These are phyloP conservation scores for Calocybe indica DNA, from an alignment of 768 basidiomycete genomes.

Conservation along the genomic window DNA sequence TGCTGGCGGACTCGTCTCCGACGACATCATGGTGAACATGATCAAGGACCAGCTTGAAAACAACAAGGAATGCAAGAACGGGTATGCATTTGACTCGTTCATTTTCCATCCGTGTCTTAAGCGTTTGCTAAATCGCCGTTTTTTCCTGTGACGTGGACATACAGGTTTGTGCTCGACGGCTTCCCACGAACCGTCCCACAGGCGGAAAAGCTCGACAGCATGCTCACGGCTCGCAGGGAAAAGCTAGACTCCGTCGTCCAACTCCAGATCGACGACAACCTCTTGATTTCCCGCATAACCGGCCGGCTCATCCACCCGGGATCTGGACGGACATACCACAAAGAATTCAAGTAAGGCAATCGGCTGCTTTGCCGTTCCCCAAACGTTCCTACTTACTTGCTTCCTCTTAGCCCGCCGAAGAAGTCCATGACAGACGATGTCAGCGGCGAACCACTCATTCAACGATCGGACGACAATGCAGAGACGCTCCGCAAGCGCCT, in stretches of 20 bases:
- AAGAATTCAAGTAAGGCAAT: slow-evolving; percentile 78
- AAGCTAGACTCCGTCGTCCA: slow-evolving; percentile 91
- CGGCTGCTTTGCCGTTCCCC: slow-evolving; percentile 3
- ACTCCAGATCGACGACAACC: slow-evolving; percentile 86
- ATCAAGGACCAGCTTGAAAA: slow-evolving; percentile 93
- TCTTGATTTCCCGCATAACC: slow-evolving; percentile 96
- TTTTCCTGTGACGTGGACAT: slow-evolving; percentile 11
- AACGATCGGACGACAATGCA: slow-evolving; percentile 97
- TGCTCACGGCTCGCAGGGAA: slow-evolving; percentile 80
- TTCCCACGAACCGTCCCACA: slow-evolving; percentile 98
- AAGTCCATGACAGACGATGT: slow-evolving; percentile 91
- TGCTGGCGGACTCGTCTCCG: slow-evolving; percentile 87
- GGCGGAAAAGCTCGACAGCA: slow-evolving; percentile 90
- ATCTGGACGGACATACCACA: slow-evolving; percentile 91
- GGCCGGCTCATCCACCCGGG: slow-evolving; percentile 90
- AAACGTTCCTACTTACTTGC: not conserved
- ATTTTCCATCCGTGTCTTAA: slow-evolving; percentile 9
- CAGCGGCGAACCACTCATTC: slow-evolving; percentile 93
- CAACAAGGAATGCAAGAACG: slow-evolving; percentile 91
- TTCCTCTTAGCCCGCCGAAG: slow-evolving; percentile 79
- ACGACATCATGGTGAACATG: slow-evolving; percentile 97
- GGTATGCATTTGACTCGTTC: slow-evolving; percentile 50
- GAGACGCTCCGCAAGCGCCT: slow-evolving; percentile 91
- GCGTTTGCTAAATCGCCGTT: too few species aligned
- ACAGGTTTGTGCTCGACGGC: slow-evolving; percentile 96